These are phyloP conservation scores for Chara braunii DNA, from an alignment of 139 green algal genomes.

Conservation along the genomic window DNA sequence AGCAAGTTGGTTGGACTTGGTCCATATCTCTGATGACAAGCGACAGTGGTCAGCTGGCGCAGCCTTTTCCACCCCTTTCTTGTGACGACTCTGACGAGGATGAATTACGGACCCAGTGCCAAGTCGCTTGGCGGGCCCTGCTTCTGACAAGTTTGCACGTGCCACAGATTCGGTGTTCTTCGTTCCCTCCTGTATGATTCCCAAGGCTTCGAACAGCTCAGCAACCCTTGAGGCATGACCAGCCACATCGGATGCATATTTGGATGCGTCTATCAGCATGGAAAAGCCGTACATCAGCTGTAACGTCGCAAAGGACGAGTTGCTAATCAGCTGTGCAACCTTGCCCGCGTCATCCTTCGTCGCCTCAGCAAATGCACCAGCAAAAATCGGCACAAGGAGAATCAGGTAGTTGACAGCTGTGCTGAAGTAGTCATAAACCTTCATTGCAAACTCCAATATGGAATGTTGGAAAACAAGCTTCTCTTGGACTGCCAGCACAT, in stretches of 20 bases:
- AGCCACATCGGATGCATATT: constrained; percentile 24
- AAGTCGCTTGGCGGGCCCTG: neutral
- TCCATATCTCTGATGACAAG: neutral
- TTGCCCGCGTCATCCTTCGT: neutral
- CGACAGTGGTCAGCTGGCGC: neutral
- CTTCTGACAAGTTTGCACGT: neutral
- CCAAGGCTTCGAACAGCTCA: constrained; percentile 17
- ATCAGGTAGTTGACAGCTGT: constrained; percentile 53
- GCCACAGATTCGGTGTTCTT: neutral
- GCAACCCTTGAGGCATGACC: constrained; percentile 12
- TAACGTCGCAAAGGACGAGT: constrained; percentile 63
- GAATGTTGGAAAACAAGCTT: constrained; percentile 33
- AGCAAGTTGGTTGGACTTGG: neutral
- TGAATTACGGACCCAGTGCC: neutral
- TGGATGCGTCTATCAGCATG: constrained; percentile 25
- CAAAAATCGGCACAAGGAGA: constrained; percentile 48
- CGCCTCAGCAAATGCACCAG: constrained; percentile 1
- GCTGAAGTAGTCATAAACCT: constrained; percentile 49
- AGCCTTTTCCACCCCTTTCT: neutral
- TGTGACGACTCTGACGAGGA: too few species aligned
- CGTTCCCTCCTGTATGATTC: neutral
- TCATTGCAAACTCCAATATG: constrained; percentile 40
- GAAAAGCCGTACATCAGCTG: constrained; percentile 40
- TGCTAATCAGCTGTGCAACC: constrained; percentile 54
- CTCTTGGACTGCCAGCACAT: constrained; percentile 40